Evolutionary conservation across 768 basidiomycete species (phyloP), one percentile per base, ranked within the genome.

Genomic region (Albatrellus ellisii): DNA sequence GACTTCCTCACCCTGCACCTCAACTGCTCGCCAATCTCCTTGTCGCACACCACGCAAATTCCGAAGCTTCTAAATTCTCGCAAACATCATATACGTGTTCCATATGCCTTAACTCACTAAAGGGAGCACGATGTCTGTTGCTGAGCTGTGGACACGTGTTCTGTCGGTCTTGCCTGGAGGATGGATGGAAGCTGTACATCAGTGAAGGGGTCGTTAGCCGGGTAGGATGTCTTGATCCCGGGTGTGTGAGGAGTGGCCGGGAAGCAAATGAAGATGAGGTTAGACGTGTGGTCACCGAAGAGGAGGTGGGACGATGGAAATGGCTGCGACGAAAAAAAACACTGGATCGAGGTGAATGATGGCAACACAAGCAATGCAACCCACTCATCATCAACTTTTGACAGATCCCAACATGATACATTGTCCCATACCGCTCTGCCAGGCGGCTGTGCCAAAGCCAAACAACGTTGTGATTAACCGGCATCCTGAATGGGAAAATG

Each of bases 131-230:
- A 49, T 90, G 88, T 55, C 52, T 90, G 12, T 67, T 73, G 47
- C 64, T 92, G 37, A 55, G 63, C 2, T 92, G 89, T 54, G 59
- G 60, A 1, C 90, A 92, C 57, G 70, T 90, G 10, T 92, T 90
- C 57, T 94, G 90, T 56, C 72, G 75, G n/a, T 58, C 69, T 6
- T 94, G 90, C 54, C 58, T 94, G 21, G 66, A 67, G 40, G 79
- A 82, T 39, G 91, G 84, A 56, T 95, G 89, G 89, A 68, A 70
- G 33, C 56, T 89, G 38, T 82, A 79, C 49, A 82, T 95, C 41
- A 63, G 61, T 36, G 88, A 92, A 55, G 90, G 90, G 6, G 77
- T 82, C 44, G 63, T 89, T 11, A 69, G 66, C 24, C 67, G 68
- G 15, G 89, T 95, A 1, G 72, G 79, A 0, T 95, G 90, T 56